Evolutionary conservation across 2,329 filamentous ascomycete species (phyloP).

Genomic region (Aspergillus udagawae): DNA sequence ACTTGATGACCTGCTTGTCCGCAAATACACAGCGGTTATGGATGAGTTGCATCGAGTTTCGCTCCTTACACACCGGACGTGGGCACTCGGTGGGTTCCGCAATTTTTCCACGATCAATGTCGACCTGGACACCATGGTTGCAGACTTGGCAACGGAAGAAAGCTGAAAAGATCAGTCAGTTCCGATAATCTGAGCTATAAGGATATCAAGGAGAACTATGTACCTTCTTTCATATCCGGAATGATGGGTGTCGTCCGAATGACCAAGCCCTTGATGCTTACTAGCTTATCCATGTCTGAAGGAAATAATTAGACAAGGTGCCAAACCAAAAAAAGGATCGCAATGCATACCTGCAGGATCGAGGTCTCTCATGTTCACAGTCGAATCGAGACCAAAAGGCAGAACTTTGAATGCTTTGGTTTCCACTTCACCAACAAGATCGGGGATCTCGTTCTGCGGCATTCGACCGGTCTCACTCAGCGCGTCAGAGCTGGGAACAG

Average conservation of each 20-base stretch:
- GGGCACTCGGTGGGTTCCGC: slow-evolving; percentile 89
- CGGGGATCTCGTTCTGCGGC: slow-evolving; percentile 53
- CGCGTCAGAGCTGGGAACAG: slow-evolving; percentile 74
- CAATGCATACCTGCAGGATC: slow-evolving; percentile 70
- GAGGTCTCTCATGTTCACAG: slow-evolving; percentile 87
- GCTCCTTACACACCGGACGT: slow-evolving; percentile 71
- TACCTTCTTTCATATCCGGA: slow-evolving; percentile 91
- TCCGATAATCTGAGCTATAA: not conserved
- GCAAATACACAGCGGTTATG: slow-evolving; percentile 94
- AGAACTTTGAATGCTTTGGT: slow-evolving; percentile 78
- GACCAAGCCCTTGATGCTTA: slow-evolving; percentile 91
- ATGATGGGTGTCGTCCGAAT: slow-evolving; percentile 95
- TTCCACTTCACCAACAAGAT: slow-evolving; percentile 72
- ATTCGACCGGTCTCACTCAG: slow-evolving; percentile 42
- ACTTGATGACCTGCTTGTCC: slow-evolving; percentile 97
- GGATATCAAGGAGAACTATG: slow-evolving; percentile 2
- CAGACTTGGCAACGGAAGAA: slow-evolving; percentile 96
- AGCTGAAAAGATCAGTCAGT: slow-evolving; percentile 45
- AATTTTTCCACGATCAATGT: slow-evolving; percentile 93
- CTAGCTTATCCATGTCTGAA: slow-evolving; percentile 87
- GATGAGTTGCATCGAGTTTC: slow-evolving; percentile 96
- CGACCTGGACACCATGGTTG: slow-evolving; percentile 83
- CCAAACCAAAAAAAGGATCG: not conserved
- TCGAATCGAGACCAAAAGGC: slow-evolving; percentile 81
- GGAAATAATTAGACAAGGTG: not conserved